phyloP scores from a whole-genome alignment of 1,284 basidiomycete genomes.

The Kwoniella shivajii region DNA sequence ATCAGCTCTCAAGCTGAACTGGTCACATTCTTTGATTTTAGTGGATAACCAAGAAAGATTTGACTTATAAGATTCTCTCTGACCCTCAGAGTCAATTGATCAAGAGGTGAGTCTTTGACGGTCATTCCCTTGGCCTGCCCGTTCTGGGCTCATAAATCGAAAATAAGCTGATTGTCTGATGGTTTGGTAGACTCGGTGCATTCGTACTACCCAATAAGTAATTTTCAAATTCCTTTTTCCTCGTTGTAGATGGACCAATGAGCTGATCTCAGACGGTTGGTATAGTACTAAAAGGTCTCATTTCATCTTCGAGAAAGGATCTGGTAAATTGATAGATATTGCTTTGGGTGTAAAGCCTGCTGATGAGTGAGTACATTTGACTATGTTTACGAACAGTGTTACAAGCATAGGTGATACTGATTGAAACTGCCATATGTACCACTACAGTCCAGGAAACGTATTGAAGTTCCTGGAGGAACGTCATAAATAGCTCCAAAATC shows the following conservation, averaged over 20 bases:
- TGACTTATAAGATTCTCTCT: slow-evolving; percentile 82
- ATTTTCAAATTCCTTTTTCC: slow-evolving; percentile 12
- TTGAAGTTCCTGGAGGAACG: slow-evolving; percentile 16
- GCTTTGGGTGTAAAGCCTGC: slow-evolving; percentile 78
- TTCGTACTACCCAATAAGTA: slow-evolving; percentile 66
- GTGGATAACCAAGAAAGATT: slow-evolving; percentile 64
- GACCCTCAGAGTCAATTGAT: slow-evolving; percentile 82
- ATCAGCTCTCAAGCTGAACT: neutral
- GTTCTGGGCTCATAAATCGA: neutral
- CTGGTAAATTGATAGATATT: slow-evolving; percentile 77
- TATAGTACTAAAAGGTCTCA: slow-evolving; percentile 77
- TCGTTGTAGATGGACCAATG: neutral
- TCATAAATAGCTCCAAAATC: slow-evolving; percentile 3
- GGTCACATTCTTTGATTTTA: slow-evolving; percentile 8
- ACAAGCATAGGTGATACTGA: neutral
- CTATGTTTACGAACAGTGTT: neutral
- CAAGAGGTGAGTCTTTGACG: slow-evolving; percentile 55
- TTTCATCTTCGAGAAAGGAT: slow-evolving; percentile 83
- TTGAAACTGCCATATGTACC: neutral
- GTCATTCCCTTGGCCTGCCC: neutral
- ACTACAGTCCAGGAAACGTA: slow-evolving; percentile 16
- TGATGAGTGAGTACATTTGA: slow-evolving; percentile 57
- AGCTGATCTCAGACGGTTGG: slow-evolving; percentile 2
- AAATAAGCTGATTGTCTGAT: neutral
- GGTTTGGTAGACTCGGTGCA: slow-evolving; percentile 66